These are phyloP conservation scores for Neurospora sp. DNA, from an alignment of 495 filamentous ascomycete genomes.

Conservation along the genomic window DNA sequence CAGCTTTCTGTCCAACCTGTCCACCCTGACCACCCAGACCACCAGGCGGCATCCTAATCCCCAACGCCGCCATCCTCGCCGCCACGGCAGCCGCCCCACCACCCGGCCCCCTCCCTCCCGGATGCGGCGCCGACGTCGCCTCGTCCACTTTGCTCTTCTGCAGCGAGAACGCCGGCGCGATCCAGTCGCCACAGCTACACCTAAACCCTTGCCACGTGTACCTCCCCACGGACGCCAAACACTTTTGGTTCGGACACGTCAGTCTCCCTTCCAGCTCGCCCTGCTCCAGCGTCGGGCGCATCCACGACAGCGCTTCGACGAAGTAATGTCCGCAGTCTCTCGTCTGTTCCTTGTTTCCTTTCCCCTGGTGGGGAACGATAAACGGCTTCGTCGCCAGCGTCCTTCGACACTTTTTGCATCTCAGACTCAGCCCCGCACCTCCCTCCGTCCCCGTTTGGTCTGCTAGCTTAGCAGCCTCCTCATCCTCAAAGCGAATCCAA, in stretches of 20 bases:
- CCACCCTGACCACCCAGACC: not conserved
- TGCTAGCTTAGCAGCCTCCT: slow-evolving; percentile 25
- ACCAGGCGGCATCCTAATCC: slow-evolving; percentile 27
- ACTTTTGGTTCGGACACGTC: slow-evolving; percentile 68
- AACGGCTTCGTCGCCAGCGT: slow-evolving; percentile 35
- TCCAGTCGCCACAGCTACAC: slow-evolving; percentile 85
- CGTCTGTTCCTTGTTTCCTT: slow-evolving; percentile 1
- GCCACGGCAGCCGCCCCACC: slow-evolving; percentile 8
- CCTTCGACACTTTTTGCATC: slow-evolving; percentile 56
- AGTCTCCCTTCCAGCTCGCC: slow-evolving; percentile 73
- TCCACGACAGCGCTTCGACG: slow-evolving; percentile 86
- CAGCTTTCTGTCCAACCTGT: not conserved
- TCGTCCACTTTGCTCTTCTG: slow-evolving; percentile 75
- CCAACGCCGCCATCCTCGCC: slow-evolving; percentile 16
- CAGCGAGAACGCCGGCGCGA: slow-evolving; percentile 82
- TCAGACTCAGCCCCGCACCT: slow-evolving; percentile 29
- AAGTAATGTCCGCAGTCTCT: slow-evolving; percentile 71
- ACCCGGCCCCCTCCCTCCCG: not conserved
- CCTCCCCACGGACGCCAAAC: slow-evolving; percentile 70
- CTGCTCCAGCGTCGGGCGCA: slow-evolving; percentile 68
- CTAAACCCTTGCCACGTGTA: slow-evolving; percentile 94
- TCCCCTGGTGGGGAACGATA: slow-evolving; percentile 28
- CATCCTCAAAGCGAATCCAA: slow-evolving; percentile 77
- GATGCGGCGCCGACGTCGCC: slow-evolving; percentile 20
- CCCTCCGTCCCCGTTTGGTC: slow-evolving; percentile 1